Percentiles rank a stretch among this genome's conserved stretches.
Evolutionary conservation across 2,329 filamentous ascomycete species (phyloP).

Genomic region (Fusarium siculi): DNA sequence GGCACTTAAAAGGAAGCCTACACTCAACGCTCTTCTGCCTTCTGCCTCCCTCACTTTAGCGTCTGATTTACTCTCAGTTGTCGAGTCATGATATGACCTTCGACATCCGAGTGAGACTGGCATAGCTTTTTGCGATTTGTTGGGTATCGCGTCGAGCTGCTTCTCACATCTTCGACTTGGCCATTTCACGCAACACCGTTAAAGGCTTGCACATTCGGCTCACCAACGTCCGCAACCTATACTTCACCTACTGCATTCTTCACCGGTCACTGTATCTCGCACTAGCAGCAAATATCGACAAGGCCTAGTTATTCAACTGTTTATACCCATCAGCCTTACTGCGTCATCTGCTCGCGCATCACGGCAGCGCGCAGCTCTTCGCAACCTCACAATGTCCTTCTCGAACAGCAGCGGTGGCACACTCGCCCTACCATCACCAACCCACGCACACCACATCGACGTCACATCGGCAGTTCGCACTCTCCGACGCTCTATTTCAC

Average conservation of each 20-base stretch:
- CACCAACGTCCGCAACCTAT: conserved; percentile 15
- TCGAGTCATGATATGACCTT: conserved; percentile 47
- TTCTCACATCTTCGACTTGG: conserved; percentile 28
- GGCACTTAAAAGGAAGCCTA: conserved; percentile 31
- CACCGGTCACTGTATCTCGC: conserved; percentile 7
- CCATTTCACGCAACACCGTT: conserved; percentile 15
- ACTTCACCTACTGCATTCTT: conserved; percentile 20
- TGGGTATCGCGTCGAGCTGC: conserved; percentile 35
- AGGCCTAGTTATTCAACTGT: conserved; percentile 22
- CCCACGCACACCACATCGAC: conserved; percentile 83
- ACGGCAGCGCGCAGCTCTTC: conserved; percentile 43
- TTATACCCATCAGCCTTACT: conserved; percentile 45
- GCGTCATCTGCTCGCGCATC: conserved; percentile 39
- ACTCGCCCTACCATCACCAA: conserved; percentile 87
- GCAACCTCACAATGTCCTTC: conserved; percentile 63
- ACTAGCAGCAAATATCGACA: conserved; percentile 17
- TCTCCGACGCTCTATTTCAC: conserved; percentile 85
- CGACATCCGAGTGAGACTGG: conserved; percentile 43
- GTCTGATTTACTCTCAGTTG: conserved; percentile 22
- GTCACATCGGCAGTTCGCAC: conserved; percentile 84
- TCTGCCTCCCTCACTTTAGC: conserved; percentile 34
- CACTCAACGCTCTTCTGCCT: conserved; percentile 5
- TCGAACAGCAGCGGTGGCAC: conserved; percentile 75
- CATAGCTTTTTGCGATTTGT: conserved; percentile 43
- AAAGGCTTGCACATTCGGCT: conserved; percentile 16